Evolutionary conservation across 2,329 filamentous ascomycete species (phyloP).

Genomic region (Fusarium udum): DNA sequence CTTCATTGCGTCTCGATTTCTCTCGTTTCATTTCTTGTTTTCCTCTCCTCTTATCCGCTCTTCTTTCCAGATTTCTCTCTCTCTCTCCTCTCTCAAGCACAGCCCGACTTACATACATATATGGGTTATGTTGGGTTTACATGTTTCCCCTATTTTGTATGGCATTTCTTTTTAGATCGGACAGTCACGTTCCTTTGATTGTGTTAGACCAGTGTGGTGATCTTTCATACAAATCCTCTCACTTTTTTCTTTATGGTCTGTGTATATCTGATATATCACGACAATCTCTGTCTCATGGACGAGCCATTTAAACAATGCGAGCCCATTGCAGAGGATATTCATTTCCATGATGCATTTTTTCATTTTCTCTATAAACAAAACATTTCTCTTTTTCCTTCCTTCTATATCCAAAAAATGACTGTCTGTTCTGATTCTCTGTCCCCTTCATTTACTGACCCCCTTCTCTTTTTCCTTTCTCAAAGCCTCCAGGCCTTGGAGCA

Average conservation of each 20-base stretch:
- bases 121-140: not conserved
- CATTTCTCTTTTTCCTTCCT: not conserved
- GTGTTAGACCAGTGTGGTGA: conserved; percentile 1
- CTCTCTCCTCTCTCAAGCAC: not conserved
- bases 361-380: not conserved
- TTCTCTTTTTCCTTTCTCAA: conserved; percentile 47
- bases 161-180: not conserved
- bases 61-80: not conserved
- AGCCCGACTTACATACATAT: not conserved
- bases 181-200: conserved; percentile 15
- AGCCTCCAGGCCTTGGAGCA: conserved; percentile 72
- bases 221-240: not conserved
- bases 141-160: not conserved
- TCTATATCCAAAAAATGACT: not conserved
- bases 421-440: not conserved
- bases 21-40: not conserved
- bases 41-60: not conserved
- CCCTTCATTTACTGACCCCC: not conserved
- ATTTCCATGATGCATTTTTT: conserved; percentile 2
- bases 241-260: not conserved
- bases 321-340: not conserved
- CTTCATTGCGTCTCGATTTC: not conserved
- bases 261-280: not conserved
- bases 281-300: not conserved
- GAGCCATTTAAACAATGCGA: not conserved